phyloP scores from a whole-genome alignment of 179 eudicot species.

The Amaranthus tricolor region DNA sequence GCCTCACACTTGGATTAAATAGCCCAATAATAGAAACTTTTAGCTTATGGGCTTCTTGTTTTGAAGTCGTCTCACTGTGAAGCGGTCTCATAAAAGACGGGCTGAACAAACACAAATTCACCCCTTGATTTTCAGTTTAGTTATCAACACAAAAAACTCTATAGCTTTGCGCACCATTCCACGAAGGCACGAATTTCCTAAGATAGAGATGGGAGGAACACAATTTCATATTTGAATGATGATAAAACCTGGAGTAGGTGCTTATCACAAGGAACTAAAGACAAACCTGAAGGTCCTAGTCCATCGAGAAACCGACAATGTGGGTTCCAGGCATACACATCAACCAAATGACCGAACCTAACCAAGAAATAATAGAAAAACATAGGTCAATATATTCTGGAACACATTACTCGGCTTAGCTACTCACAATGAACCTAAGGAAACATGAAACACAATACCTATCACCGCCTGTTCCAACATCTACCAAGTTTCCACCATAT shows the following conservation, averaged over 20 bases:
- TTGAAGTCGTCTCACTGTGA: too few species aligned
- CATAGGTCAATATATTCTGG: background rate
- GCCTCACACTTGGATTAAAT: too few species aligned
- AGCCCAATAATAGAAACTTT: too few species aligned
- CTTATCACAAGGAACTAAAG: background rate
- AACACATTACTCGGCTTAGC: background rate
- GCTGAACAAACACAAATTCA: too few species aligned
- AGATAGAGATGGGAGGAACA: background rate
- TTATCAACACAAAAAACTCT: background rate
- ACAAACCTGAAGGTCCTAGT: constrained; percentile 61
- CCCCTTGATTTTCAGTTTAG: too few species aligned
- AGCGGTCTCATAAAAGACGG: too few species aligned
- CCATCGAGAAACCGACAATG: constrained; percentile 86
- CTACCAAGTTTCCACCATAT: constrained; percentile 68
- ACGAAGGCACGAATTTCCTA: background rate
- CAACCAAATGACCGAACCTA: constrained; percentile 83
- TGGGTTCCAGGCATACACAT: constrained; percentile 85
- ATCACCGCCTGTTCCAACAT: constrained; percentile 63
- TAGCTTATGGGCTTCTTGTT: too few species aligned
- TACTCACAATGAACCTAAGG: background rate
- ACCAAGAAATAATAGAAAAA: constrained; percentile 3
- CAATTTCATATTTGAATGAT: background rate
- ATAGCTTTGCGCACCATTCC: background rate
- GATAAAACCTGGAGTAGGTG: background rate
- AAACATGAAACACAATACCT: constrained; percentile 36